phyloP scores from a whole-genome alignment of 495 filamentous ascomycete genomes.

The Hypomontagnella monticulosa region DNA sequence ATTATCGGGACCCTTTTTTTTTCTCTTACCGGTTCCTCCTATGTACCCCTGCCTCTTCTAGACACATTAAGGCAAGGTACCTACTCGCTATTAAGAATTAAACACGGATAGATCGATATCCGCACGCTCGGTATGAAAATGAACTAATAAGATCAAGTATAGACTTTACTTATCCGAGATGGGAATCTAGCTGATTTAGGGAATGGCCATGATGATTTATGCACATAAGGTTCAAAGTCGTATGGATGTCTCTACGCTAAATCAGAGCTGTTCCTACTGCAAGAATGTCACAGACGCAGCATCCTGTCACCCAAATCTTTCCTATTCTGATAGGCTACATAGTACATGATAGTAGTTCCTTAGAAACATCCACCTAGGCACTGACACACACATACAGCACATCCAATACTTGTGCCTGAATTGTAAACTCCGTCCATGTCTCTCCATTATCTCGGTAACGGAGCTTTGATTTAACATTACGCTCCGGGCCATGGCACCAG shows the following conservation, averaged over 20 bases:
- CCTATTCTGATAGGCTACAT: not conserved
- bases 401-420: no score
- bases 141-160: no score
- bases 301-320: slow-evolving; percentile 3
- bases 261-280: not conserved
- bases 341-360: no score
- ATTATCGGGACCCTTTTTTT: slow-evolving; percentile 35
- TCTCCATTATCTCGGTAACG: slow-evolving; percentile 20
- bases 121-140: slow-evolving; percentile 17
- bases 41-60: slow-evolving; percentile 8
- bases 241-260: not conserved
- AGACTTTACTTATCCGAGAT: no score
- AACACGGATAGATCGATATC: slow-evolving; percentile 35
- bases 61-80: no score
- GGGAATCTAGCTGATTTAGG: no score
- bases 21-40: not conserved
- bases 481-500: not conserved
- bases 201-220: no score
- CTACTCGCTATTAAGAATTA: not conserved
- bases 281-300: slow-evolving; percentile 6
- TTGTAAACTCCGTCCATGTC: no score
- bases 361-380: not conserved
- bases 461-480: slow-evolving; percentile 17
- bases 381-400: no score
- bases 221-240: no score